phyloP scores from a whole-genome alignment of 805 yeast genomes.

The Sugiyamaella boreocaroliniensis region DNA sequence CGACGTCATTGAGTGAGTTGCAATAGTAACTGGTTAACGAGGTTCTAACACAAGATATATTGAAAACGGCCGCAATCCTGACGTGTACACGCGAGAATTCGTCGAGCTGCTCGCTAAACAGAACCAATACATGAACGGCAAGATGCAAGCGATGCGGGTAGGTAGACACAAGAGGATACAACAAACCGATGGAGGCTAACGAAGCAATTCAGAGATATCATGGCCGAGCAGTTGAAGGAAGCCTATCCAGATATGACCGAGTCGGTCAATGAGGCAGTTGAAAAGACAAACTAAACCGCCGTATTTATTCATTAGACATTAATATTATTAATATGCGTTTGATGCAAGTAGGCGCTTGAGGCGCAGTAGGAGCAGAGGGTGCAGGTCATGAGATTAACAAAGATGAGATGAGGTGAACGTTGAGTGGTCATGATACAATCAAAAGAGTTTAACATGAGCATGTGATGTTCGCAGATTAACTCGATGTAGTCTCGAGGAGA shows the following conservation, averaged over 20 bases:
- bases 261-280: slow-evolving; percentile 44
- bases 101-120: slow-evolving; percentile 88
- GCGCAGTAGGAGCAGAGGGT: too few species aligned
- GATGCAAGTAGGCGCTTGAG: background rate
- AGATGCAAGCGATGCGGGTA: slow-evolving; percentile 54
- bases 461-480: too few species aligned
- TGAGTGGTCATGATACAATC: too few species aligned
- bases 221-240: slow-evolving; percentile 61
- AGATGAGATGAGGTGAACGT: background rate
- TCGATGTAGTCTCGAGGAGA: too few species aligned
- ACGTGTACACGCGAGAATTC: slow-evolving; percentile 92
- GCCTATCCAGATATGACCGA: slow-evolving; percentile 73
- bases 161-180: background rate
- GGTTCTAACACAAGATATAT: slow-evolving; percentile 44
- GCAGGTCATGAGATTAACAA: background rate
- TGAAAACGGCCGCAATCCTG: slow-evolving; percentile 96
- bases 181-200: too few species aligned
- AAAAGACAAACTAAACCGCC: background rate
- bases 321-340: background rate
- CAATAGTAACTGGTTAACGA: too few species aligned
- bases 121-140: slow-evolving; percentile 83
- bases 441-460: too few species aligned
- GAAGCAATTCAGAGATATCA: slow-evolving; percentile 49
- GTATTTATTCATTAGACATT: slow-evolving; percentile 8
- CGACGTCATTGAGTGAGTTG: slow-evolving; percentile 19